Conservation (phyloP, 495 filamentous ascomycete genomes). For the Penicillium pancosmium region DNA sequence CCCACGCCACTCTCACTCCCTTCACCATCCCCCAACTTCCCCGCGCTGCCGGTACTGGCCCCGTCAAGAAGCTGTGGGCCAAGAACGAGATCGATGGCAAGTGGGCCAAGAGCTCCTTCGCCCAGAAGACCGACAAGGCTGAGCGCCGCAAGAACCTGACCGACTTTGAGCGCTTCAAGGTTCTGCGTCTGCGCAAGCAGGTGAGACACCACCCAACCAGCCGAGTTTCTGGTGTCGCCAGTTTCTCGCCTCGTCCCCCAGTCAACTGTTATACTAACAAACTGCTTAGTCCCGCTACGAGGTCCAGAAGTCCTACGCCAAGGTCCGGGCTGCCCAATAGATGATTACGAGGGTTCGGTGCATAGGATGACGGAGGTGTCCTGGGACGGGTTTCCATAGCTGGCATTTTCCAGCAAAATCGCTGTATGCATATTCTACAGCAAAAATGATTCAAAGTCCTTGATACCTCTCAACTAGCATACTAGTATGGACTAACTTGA, state of each 20-base stretch:
- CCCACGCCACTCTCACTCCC: conserved; percentile 83
- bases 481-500: neutral
- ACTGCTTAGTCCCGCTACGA: conserved; percentile 77
- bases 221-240: too few species aligned
- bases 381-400: conserved; percentile 53
- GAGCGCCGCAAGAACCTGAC: conserved; percentile 86
- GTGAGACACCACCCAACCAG: conserved; percentile 40
- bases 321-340: conserved; percentile 63
- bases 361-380: conserved; percentile 52
- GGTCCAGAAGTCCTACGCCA: conserved; percentile 88
- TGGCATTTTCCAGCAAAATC: conserved; percentile 46
- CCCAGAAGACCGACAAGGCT: conserved; percentile 80
- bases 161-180: conserved; percentile 99
- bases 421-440: conserved; percentile 56
- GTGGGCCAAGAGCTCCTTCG: conserved; percentile 85
- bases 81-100: conserved; percentile 83
- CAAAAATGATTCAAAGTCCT: conserved; percentile 54
- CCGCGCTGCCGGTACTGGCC: conserved; percentile 79
- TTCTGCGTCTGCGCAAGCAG: conserved; percentile 97
- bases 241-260: too few species aligned
- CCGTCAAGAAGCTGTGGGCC: conserved; percentile 84
- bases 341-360: conserved; percentile 52
- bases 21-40: conserved; percentile 87
- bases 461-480: conserved; percentile 42
- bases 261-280: too few species aligned